Base-by-base conservation (phyloP, 1,139 yeast genomes). In the Taphrina flavorubra region DNA sequence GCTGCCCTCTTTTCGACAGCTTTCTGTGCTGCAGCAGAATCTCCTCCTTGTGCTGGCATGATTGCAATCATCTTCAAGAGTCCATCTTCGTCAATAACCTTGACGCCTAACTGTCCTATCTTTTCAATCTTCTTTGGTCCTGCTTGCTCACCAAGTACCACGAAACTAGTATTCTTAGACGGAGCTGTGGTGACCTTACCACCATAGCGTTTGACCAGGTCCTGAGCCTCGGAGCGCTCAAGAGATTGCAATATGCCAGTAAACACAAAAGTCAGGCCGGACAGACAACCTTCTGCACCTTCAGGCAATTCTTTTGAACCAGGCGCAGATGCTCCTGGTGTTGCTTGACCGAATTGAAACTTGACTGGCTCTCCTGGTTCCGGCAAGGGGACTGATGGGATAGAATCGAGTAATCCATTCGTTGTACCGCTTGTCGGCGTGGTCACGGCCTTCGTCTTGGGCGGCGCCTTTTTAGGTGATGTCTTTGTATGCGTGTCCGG, bases 11-110 rank as follows among this genome's bases (percentile, higher is more conserved):
- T 90, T 53, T 81, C 81, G 71, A 86, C 82, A 0, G 96, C 96
- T 73, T 85, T 86, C 70, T 84, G 83, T 0, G 98, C 98, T 1
- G 82, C 85, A 16, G 80, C 89, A 18, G 96, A 90, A 56, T 85
- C 85, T 0, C 99, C 99, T 39, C 99, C 99, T 73, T 89, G 92
- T 5, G 87, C 88, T 0, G 99, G 99, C 96, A 94, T 90, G 11
- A 86, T 84, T 16, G 82, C 76, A 67, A 94, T 82, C 71, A 94
- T 81, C 73, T 87, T 85, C 59, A 90, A 79, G 74, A 95, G 92
- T 0, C 99, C 99, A 6, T 85, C 89, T 77, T 94, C 97, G 74
- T 87, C 87, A 70, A 94, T 89, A 37, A 96, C 90, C 77, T 92
- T 92, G 68, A 90, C 85, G 11, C 85, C 84, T 72, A 87, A 80